A percentile compares a stretch with the other conserved stretches of the same genome.
Conservation (phyloP, 2,329 filamentous ascomycete species). For the Monosporascus sp. region DNA sequence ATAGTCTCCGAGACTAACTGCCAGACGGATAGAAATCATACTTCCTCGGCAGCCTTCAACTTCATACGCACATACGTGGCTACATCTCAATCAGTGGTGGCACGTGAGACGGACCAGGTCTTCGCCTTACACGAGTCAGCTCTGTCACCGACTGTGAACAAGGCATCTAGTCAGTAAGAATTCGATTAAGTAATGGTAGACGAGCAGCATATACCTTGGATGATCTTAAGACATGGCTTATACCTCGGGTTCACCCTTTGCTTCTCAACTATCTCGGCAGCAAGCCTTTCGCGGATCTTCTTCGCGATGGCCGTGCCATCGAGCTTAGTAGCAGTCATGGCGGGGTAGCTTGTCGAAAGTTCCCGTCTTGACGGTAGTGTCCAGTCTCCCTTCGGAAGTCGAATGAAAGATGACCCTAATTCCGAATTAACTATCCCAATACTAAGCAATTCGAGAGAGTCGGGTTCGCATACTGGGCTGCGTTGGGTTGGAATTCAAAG, state of each 20-base stretch:
- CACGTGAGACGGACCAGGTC: conserved; percentile 10
- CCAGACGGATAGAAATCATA: conserved; percentile 32
- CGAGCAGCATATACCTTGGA: conserved; percentile 64
- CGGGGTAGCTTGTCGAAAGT: conserved; percentile 46
- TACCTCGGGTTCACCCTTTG: conserved; percentile 82
- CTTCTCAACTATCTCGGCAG: conserved; percentile 71
- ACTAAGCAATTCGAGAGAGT: too few relatives aligned
- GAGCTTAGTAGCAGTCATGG: conserved; percentile 85
- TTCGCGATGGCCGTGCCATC: conserved; percentile 96
- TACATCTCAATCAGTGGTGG: conserved; percentile 37
- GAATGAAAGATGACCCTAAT: not conserved
- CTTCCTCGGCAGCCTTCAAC: conserved; percentile 91
- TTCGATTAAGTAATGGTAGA: conserved; percentile 1
- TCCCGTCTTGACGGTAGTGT: conserved; percentile 13
- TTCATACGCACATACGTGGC: conserved; percentile 99
- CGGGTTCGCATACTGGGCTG: not conserved
- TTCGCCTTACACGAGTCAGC: conserved; percentile 75
- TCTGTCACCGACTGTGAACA: conserved; percentile 71
- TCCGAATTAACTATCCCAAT: too few relatives aligned
- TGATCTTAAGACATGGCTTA: conserved; percentile 85
- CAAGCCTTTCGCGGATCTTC: conserved; percentile 77
- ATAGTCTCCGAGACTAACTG: not conserved
- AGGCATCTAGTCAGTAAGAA: conserved; percentile 8
- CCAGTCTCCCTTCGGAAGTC: not conserved
- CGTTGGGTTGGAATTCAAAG: not conserved